These are phyloP conservation scores for Trichoderma reesei DNA, from an alignment of 495 filamentous ascomycete species.

Conservation along the genomic window DNA sequence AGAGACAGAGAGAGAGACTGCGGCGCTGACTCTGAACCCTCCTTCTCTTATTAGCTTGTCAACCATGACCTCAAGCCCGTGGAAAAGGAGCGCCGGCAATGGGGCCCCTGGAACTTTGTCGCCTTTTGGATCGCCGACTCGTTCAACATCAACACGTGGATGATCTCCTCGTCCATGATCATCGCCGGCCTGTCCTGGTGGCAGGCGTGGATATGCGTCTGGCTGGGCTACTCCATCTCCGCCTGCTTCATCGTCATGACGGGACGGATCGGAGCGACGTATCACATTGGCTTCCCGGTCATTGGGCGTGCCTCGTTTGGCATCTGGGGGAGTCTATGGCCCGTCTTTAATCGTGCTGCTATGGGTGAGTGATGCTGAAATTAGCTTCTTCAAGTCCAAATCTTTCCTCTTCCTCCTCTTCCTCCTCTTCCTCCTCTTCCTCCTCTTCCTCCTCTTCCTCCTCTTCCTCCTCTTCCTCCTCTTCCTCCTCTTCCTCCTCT, in stretches of 20 bases:
- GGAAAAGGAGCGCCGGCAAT: slow-evolving; percentile 73
- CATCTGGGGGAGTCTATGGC: slow-evolving; percentile 83
- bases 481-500: too few species aligned
- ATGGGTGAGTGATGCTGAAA: slow-evolving; percentile 56
- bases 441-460: too few species aligned
- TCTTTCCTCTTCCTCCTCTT: not conserved
- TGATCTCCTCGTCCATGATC: slow-evolving; percentile 81
- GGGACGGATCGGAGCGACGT: slow-evolving; percentile 80
- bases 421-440: too few species aligned
- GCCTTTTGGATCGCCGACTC: slow-evolving; percentile 91
- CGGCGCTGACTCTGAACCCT: slow-evolving; percentile 8
- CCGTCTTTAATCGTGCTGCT: slow-evolving; percentile 78
- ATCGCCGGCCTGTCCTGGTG: slow-evolving; percentile 79
- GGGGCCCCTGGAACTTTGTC: slow-evolving; percentile 82
- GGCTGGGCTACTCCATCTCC: slow-evolving; percentile 74
- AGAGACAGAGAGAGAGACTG: slow-evolving; percentile 1
- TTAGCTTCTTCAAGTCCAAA: too few species aligned
- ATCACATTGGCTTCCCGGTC: slow-evolving; percentile 84
- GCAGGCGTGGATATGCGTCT: slow-evolving; percentile 89
- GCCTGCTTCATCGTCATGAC: slow-evolving; percentile 65
- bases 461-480: too few species aligned
- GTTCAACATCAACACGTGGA: slow-evolving; percentile 98
- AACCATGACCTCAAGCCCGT: slow-evolving; percentile 91
- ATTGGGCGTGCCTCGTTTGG: slow-evolving; percentile 67
- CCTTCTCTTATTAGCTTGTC: slow-evolving; percentile 59